A percentile compares a stretch with the other conserved stretches of the same genome.
phyloP scores from a whole-genome alignment of 805 yeast species.

The Schwanniomyces sp. region DNA sequence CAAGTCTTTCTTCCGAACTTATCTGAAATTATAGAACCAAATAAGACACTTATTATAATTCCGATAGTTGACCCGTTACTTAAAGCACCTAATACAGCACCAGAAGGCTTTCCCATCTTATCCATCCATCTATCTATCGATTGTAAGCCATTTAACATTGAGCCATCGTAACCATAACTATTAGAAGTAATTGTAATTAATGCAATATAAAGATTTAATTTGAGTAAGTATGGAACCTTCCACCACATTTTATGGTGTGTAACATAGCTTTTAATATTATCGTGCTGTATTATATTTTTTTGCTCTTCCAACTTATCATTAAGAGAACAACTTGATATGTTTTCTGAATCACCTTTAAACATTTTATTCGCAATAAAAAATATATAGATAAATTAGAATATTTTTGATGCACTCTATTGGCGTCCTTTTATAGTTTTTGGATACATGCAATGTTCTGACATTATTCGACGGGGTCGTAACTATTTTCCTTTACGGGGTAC shows the following conservation, averaged over 20 bases:
- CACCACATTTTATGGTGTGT: neutral
- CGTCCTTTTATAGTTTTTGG: too few species aligned
- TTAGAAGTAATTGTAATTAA: constrained; percentile 47
- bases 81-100: constrained; percentile 41
- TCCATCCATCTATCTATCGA: constrained; percentile 40
- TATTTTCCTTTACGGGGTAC: too few species aligned
- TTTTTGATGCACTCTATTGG: too few species aligned
- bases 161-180: constrained; percentile 49
- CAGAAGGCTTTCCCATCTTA: constrained; percentile 38
- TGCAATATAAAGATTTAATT: constrained; percentile 37
- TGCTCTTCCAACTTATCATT: neutral
- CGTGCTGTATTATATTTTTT: neutral
- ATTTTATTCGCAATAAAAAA: neutral
- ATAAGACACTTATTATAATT: constrained; percentile 24
- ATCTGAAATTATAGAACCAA: constrained; percentile 34
- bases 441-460: too few species aligned
- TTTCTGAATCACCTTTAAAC: neutral
- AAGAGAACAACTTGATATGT: neutral
- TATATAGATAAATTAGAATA: too few species aligned
- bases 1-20: constrained; percentile 39
- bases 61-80: constrained; percentile 46
- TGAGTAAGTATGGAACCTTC: constrained; percentile 16
- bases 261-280: neutral
- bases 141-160: constrained; percentile 53
- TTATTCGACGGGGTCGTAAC: too few species aligned